phyloP scores from a whole-genome alignment of 352 stramenopile genomes.

The Hyaloperonospora brassicae region DNA sequence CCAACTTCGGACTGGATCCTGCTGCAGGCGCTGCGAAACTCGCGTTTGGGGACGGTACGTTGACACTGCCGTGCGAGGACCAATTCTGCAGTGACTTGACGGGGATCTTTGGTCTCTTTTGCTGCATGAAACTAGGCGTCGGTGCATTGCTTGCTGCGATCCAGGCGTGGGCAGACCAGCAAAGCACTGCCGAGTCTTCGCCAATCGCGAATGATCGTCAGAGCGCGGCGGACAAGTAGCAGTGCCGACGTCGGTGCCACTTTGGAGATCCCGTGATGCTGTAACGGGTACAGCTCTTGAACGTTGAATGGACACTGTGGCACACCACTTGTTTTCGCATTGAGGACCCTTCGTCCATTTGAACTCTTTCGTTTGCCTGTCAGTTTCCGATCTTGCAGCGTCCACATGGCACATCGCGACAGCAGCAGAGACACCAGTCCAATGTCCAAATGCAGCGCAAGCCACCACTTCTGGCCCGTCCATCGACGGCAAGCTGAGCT shows the following conservation, averaged over 20 bases:
- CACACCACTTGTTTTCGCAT: neutral
- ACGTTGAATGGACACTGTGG: neutral
- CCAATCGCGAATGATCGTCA: slow-evolving; percentile 7
- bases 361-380: neutral
- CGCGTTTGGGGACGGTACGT: slow-evolving; percentile 71
- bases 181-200: slow-evolving; percentile 34
- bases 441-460: too few species aligned
- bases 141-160: slow-evolving; percentile 70
- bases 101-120: slow-evolving; percentile 1
- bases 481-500: too few species aligned
- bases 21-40: slow-evolving; percentile 71
- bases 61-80: neutral
- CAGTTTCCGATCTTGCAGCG: neutral
- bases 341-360: neutral
- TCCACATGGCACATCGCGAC: neutral
- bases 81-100: slow-evolving; percentile 3
- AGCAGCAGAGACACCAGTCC: too few species aligned
- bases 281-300: neutral
- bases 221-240: slow-evolving; percentile 15
- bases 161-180: slow-evolving; percentile 65
- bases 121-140: slow-evolving; percentile 33
- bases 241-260: neutral
- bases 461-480: too few species aligned
- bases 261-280: slow-evolving; percentile 1
- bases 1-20: slow-evolving; percentile 85